These are phyloP conservation scores for Jaltomata sinuosa DNA, from an alignment of 257 asterid genomes.

Conservation along the genomic window DNA sequence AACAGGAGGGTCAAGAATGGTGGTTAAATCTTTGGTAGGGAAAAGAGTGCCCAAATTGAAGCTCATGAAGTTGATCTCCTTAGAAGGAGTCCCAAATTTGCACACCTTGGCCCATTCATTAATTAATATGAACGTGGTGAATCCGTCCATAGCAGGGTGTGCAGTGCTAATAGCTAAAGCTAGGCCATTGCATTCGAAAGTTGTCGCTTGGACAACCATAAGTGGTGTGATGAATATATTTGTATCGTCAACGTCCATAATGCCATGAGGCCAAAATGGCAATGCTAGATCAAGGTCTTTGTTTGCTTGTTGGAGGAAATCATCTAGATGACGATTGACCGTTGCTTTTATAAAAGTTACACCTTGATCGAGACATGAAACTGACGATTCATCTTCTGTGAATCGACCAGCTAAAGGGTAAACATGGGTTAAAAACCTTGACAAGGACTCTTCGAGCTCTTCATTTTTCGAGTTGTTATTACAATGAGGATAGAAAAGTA, in stretches of 20 bases:
- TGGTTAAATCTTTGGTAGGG: neutral
- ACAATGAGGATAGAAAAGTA: conserved; percentile 24
- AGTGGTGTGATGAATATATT: neutral
- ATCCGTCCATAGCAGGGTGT: neutral
- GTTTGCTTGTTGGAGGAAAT: neutral
- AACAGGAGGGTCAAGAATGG: neutral
- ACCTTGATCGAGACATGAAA: conserved; percentile 28
- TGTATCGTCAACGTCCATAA: neutral
- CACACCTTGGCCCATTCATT: conserved; percentile 5
- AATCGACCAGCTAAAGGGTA: conserved; percentile 39
- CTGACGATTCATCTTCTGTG: neutral
- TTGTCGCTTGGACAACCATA: neutral
- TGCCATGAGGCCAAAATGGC: neutral
- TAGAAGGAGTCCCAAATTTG: neutral
- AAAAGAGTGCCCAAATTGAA: neutral
- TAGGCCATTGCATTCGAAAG: conserved; percentile 11
- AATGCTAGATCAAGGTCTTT: neutral
- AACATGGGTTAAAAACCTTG: conserved; percentile 11
- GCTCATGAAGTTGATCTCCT: neutral
- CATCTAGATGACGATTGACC: neutral
- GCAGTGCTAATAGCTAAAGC: neutral
- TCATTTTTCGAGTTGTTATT: neutral
- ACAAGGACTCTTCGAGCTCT: conserved; percentile 8
- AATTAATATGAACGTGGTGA: neutral
- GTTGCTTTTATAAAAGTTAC: conserved; percentile 19